Evolutionary conservation across 768 basidiomycete genomes (phyloP), one percentile per base, ranked within the genome.

Genomic region (Collybia mongolica): DNA sequence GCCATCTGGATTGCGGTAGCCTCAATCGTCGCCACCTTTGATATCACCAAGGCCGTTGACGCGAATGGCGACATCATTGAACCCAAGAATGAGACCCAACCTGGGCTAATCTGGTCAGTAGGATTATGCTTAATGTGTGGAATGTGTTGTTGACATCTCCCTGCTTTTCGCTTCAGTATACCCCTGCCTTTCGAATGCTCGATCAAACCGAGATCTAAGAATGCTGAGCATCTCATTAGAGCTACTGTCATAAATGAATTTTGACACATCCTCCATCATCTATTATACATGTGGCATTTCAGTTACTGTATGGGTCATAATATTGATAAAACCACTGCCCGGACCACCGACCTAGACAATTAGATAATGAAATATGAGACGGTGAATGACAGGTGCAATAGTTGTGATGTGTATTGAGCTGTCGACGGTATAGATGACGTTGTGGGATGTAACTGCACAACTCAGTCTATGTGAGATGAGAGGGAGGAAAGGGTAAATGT

Each of bases 51-150:
- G 42, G 52, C 59, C 5, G 46, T 54, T 3, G 65, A 66, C 36
- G 59, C 60, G n/a, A 48, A 55, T 15, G 68, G 67, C 0, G 48
- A 60, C 1, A 28, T 48, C 3, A 58, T 61, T 23, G 57, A 59
- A 17, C 70, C 74, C 0, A 60, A 64, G 35, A 20, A 65, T 0
- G 68, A 72, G 22, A 68, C 40, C 1, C 54, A 60, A 29, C 50
- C 63, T 28, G 63, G 66, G 20, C 63, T 69, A 5, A 67, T 71
- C 52, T 70, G 68, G 72, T 70, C 44, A 44, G 60, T 50, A 14
- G 11, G 4, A 12, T 14, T 14, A 26, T 26, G 38, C 26, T 9
- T 41, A 11, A 29, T 37, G 32, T n/a, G n/a, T n/a, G n/a, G n/a
- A n/a, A 32, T 12, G 2, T 32, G 32, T 26, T 26, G 14, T 43